Evolutionary conservation across 306 rosid species (phyloP).

Genomic region (Trichosanthes truncata): DNA sequence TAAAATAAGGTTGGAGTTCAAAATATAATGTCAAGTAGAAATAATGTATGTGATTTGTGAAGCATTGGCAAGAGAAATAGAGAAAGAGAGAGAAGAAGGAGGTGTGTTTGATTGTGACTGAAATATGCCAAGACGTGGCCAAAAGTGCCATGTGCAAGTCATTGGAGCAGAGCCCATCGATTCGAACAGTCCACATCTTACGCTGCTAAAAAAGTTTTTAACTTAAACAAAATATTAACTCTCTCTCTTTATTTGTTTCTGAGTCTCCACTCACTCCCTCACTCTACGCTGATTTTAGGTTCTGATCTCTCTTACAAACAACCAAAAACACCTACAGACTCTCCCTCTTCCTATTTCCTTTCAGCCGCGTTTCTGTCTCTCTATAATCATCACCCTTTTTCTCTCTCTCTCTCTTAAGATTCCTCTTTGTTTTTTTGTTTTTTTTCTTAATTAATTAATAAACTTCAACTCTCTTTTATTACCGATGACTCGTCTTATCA

Average conservation of each 20-base stretch:
- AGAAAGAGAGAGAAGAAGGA: not conserved
- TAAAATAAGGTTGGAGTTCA: not conserved
- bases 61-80: not conserved
- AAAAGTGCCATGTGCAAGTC: slow-evolving; percentile 20
- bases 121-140: slow-evolving; percentile 19
- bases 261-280: slow-evolving; percentile 31
- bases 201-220: not conserved
- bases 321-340: not conserved
- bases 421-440: not conserved
- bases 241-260: slow-evolving; percentile 17
- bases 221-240: not conserved
- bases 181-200: slow-evolving; percentile 66
- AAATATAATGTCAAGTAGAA: too few relatives aligned
- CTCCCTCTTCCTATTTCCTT: slow-evolving; percentile 16
- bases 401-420: slow-evolving; percentile 8
- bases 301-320: slow-evolving; percentile 14
- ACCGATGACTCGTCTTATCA: not conserved
- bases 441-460: not conserved
- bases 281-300: slow-evolving; percentile 9
- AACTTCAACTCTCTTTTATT: slow-evolving; percentile 8
- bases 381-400: slow-evolving; percentile 48
- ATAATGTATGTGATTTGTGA: not conserved
- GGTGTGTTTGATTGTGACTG: not conserved
- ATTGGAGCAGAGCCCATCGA: slow-evolving; percentile 50
- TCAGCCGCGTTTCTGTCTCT: slow-evolving; percentile 56